Evolutionary conservation across 805 yeast genomes (phyloP).

Genomic region (Metschnikowia picachoensis): DNA sequence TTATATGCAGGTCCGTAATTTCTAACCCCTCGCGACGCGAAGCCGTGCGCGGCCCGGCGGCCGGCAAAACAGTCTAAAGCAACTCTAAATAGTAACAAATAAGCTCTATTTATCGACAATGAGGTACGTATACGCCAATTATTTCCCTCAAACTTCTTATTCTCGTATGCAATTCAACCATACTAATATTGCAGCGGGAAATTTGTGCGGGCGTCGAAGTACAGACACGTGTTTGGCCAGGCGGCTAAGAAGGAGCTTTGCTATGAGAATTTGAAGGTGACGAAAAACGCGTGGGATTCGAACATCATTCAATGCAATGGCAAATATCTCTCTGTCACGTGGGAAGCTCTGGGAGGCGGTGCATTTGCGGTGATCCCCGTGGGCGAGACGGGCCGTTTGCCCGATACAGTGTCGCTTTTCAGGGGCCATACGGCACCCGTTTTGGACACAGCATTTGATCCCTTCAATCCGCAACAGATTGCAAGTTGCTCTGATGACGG

Average conservation of each 20-base stretch:
- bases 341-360: constrained; percentile 97
- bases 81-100: not conserved
- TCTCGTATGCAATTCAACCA: not conserved
- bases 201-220: constrained; percentile 95
- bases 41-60: not conserved
- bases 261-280: constrained; percentile 71
- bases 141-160: not conserved
- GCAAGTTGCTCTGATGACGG: constrained; percentile 30
- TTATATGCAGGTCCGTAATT: no score
- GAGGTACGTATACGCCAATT: not conserved
- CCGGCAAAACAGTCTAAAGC: not conserved
- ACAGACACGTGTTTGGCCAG: constrained; percentile 95
- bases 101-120: not conserved
- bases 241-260: constrained; percentile 64
- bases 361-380: constrained; percentile 93
- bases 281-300: constrained; percentile 95
- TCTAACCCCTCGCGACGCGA: no score
- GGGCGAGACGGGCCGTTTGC: constrained; percentile 82
- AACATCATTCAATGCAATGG: constrained; percentile 86
- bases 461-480: constrained; percentile 66
- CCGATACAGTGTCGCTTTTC: constrained; percentile 88
- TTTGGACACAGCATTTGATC: constrained; percentile 92
- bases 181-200: constrained; percentile 49
- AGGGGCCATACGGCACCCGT: constrained; percentile 96
- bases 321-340: constrained; percentile 77